Conservation (phyloP, 495 filamentous ascomycete species). For the Bathelium albidoporum region DNA sequence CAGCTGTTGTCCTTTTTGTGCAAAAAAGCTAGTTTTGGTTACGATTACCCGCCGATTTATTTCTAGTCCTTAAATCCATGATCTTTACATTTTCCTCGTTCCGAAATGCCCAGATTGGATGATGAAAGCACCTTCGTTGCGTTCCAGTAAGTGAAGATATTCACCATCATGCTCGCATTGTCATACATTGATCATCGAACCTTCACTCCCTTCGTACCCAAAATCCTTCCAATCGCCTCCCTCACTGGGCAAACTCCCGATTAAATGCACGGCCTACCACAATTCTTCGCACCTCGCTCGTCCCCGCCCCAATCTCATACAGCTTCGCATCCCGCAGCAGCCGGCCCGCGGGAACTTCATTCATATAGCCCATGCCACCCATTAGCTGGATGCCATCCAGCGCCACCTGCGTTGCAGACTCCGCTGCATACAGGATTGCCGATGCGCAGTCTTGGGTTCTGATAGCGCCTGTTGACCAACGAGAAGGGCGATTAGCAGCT, state of each 20-base stretch:
- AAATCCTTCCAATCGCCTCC: not conserved
- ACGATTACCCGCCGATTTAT: not conserved
- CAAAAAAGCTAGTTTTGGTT: not conserved
- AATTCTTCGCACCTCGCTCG: conserved; percentile 85
- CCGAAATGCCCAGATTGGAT: too few relatives aligned
- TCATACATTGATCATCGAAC: too few relatives aligned
- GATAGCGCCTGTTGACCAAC: conserved; percentile 31
- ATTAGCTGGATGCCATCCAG: conserved; percentile 90
- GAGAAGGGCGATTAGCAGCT: not conserved
- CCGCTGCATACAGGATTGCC: conserved; percentile 86
- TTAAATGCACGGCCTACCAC: conserved; percentile 94
- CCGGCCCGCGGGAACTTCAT: conserved; percentile 84
- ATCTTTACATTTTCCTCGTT: not conserved
- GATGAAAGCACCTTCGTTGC: too few relatives aligned
- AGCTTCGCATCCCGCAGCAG: conserved; percentile 78
- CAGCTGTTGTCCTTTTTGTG: too few relatives aligned
- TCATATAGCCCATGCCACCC: conserved; percentile 92
- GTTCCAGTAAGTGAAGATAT: too few relatives aligned
- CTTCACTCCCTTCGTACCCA: not conserved
- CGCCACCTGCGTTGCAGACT: conserved; percentile 79
- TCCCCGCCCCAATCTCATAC: conserved; percentile 97
- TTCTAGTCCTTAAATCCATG: not conserved
- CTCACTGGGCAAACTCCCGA: conserved; percentile 57
- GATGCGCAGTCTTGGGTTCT: conserved; percentile 90
- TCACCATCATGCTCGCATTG: not conserved